Base-by-base conservation (phyloP, 2,329 filamentous ascomycete species). In the Zelopaecilomyces penicillatus region DNA sequence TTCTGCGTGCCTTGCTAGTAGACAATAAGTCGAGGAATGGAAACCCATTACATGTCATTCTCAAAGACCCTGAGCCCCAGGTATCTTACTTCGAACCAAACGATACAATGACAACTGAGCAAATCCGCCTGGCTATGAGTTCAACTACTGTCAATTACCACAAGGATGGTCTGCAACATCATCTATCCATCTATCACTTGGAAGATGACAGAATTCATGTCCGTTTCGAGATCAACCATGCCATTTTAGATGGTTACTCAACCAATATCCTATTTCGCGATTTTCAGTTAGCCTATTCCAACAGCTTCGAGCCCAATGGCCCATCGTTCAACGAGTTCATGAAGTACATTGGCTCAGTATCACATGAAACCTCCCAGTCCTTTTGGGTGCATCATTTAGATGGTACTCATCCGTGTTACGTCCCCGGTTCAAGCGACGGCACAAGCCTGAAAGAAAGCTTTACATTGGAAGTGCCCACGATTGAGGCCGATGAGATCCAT, bases 141-240 rank as follows among this genome's bases (percentile, higher is more conserved):
- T 10, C 30, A 26, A 5, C 11, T 28, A 12, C 27, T n/a, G 12
- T n/a, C 12, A 37, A 30, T 19, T 45, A 41, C 29, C 6, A 29
- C 0, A 41, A 47, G 28, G 19, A 44, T 9, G 37, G 27, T 1
- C 33, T 45, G 1, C 43, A 49, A 30, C 46, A 52, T 28, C 45
- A 48, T 27, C 39, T 57, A 6, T 45, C 45, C 10, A 47, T 58
- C 11, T 44, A 42, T 35, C 33, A 47, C 19, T 19, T 45, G 1
- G 30, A 36, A 5, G 31, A 33, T 42, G 52, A 9, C 27, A 47
- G 39, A 35, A 35, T 37, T 9, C 38, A 47, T 53, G 38, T 54
- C 7, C 37, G 52, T 5, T 43, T 66, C 3, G 57, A 61, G 12
- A 56, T 62, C 39, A 57, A 54, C 30, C 59, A 61, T 43, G 52